Evolutionary conservation across 192 early-diverging fungal species (phyloP).

Genomic region (Mortierella alpina): DNA sequence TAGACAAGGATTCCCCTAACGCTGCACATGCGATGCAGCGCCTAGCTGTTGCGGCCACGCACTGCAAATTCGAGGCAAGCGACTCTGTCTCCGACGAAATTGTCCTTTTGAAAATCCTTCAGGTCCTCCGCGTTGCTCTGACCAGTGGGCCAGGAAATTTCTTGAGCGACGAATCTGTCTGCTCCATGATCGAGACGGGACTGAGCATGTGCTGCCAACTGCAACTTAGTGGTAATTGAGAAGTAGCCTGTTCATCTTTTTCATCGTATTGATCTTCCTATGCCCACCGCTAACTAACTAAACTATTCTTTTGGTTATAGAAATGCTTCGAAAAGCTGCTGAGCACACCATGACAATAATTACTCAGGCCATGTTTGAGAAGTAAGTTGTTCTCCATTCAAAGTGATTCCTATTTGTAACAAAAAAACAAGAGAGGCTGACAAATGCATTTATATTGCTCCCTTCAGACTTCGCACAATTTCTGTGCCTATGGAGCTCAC

Average conservation of each 20-base stretch:
- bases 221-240: conserved; percentile 76
- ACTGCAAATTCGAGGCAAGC: conserved; percentile 96
- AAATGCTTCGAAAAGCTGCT: conserved; percentile 79
- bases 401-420: neutral
- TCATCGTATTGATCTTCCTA: too few species aligned
- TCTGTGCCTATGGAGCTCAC: conserved; percentile 14
- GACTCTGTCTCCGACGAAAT: conserved; percentile 95
- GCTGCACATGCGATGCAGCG: conserved; percentile 76
- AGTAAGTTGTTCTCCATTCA: conserved; percentile 47
- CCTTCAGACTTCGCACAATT: conserved; percentile 29
- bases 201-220: conserved; percentile 98
- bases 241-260: conserved; percentile 25
- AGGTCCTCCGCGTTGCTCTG: conserved; percentile 80
- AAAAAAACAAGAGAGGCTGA: neutral
- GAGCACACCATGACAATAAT: conserved; percentile 84
- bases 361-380: conserved; percentile 80
- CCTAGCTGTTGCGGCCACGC: conserved; percentile 86
- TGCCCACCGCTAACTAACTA: neutral
- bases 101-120: conserved; percentile 90
- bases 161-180: conserved; percentile 92
- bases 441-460: neutral
- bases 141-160: conserved; percentile 74
- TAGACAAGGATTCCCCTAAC: conserved; percentile 68
- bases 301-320: conserved; percentile 42
- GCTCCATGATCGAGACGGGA: conserved; percentile 97